These are phyloP conservation scores for Tricholomella constricta DNA, from an alignment of 768 basidiomycete genomes.

Conservation along the genomic window DNA sequence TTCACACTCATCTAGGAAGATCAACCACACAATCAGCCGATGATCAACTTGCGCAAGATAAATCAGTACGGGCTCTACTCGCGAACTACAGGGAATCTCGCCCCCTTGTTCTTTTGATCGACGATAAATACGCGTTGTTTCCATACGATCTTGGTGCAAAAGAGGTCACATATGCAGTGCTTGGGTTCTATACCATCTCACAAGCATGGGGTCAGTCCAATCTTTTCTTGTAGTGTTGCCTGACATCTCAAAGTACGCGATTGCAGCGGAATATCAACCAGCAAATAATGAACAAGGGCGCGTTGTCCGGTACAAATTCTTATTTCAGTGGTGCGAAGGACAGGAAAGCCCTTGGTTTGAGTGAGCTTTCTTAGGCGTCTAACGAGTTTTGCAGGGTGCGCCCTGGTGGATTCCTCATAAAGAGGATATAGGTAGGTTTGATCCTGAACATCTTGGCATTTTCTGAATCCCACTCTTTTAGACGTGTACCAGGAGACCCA, in stretches of 20 bases:
- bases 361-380: not conserved
- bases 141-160: constrained; percentile 62
- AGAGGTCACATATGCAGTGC: constrained; percentile 49
- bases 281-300: constrained; percentile 46
- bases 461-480: not conserved
- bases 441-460: not conserved
- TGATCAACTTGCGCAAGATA: constrained; percentile 70
- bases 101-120: constrained; percentile 71
- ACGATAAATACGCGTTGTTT: constrained; percentile 73
- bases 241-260: not conserved
- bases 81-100: constrained; percentile 52
- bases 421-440: not conserved
- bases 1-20: constrained; percentile 45
- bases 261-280: constrained; percentile 63
- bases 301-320: constrained; percentile 82
- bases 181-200: constrained; percentile 74
- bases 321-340: constrained; percentile 80
- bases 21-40: constrained; percentile 44
- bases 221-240: constrained; percentile 5
- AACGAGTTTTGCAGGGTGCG: constrained; percentile 32
- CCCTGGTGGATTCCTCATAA: constrained; percentile 45
- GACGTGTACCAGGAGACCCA: not conserved
- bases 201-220: constrained; percentile 64
- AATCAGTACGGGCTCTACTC: constrained; percentile 70
- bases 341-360: constrained; percentile 43